A percentile compares a stretch with the other conserved stretches of the same genome.
These are phyloP conservation scores for Penicillium egyptiacum DNA, from an alignment of 495 filamentous ascomycete species.

Conservation along the genomic window DNA sequence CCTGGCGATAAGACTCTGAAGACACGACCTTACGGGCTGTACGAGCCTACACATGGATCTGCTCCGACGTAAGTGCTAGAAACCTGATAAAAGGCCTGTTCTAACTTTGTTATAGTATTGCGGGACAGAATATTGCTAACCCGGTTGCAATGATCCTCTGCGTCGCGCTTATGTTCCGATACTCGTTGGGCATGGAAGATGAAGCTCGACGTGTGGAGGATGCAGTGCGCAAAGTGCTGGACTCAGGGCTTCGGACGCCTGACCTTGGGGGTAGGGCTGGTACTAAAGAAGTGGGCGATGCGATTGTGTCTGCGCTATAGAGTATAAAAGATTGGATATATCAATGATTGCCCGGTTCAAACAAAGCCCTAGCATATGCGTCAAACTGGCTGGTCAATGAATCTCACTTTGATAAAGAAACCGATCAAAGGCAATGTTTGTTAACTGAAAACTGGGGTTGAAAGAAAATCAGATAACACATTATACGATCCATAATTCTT, in stretches of 20 bases:
- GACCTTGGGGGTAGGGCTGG: slow-evolving; percentile 74
- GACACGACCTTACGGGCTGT: slow-evolving; percentile 39
- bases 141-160: slow-evolving; percentile 81
- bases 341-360: background rate
- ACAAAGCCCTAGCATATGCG: background rate
- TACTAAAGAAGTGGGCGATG: slow-evolving; percentile 82
- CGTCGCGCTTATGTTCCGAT: slow-evolving; percentile 88
- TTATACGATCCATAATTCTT: background rate
- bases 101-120: slow-evolving; percentile 25
- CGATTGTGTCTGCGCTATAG: slow-evolving; percentile 68
- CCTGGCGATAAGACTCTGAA: slow-evolving; percentile 35
- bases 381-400: background rate
- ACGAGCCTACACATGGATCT: slow-evolving; percentile 46
- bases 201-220: slow-evolving; percentile 75
- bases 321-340: slow-evolving; percentile 29
- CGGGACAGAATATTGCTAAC: slow-evolving; percentile 51
- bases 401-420: background rate
- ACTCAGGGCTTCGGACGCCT: slow-evolving; percentile 68
- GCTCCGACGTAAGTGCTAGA: slow-evolving; percentile 38
- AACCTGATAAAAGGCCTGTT: background rate
- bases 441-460: background rate
- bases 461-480: background rate
- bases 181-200: slow-evolving; percentile 74
- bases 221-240: slow-evolving; percentile 75
- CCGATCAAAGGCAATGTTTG: slow-evolving; percentile 7